Evolutionary conservation across 495 filamentous ascomycete species (phyloP).

Genomic region (Talaromyces nanjingensis): DNA sequence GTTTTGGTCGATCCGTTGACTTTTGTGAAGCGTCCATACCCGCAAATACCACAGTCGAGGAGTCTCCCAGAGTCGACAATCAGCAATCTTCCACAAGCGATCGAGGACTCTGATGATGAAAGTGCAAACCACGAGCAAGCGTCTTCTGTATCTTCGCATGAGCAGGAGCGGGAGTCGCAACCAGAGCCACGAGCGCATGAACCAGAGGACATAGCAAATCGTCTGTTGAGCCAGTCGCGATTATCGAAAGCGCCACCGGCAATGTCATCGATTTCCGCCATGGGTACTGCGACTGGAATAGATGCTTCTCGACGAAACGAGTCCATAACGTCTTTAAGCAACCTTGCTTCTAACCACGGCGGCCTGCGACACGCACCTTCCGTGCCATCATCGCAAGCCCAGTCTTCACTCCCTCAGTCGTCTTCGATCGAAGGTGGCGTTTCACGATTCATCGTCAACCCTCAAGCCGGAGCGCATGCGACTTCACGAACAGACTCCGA

Average conservation of each 20-base stretch:
- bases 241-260: slow-evolving; percentile 40
- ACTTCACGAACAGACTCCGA: slow-evolving; percentile 40
- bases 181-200: slow-evolving; percentile 17
- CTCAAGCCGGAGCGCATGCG: slow-evolving; percentile 23
- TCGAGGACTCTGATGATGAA: slow-evolving; percentile 18
- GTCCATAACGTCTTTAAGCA: slow-evolving; percentile 33
- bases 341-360: slow-evolving; percentile 28
- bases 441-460: slow-evolving; percentile 37
- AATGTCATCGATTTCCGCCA: slow-evolving; percentile 44
- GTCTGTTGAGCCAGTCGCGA: slow-evolving; percentile 33
- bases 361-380: slow-evolving; percentile 29
- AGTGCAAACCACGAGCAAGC: slow-evolving; percentile 15
- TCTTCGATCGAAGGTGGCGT: slow-evolving; percentile 44
- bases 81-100: slow-evolving; percentile 14
- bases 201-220: slow-evolving; percentile 31
- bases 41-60: slow-evolving; percentile 36
- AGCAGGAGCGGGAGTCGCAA: slow-evolving; percentile 8
- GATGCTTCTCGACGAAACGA: slow-evolving; percentile 29
- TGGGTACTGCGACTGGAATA: slow-evolving; percentile 28
- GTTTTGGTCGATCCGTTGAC: slow-evolving; percentile 40
- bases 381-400: slow-evolving; percentile 16
- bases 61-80: slow-evolving; percentile 39
- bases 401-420: slow-evolving; percentile 26
- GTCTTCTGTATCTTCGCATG: slow-evolving; percentile 5
- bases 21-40: slow-evolving; percentile 41